Evolutionary conservation across 2,329 filamentous ascomycete genomes (phyloP).

Genomic region (Dothistroma septosporum): DNA sequence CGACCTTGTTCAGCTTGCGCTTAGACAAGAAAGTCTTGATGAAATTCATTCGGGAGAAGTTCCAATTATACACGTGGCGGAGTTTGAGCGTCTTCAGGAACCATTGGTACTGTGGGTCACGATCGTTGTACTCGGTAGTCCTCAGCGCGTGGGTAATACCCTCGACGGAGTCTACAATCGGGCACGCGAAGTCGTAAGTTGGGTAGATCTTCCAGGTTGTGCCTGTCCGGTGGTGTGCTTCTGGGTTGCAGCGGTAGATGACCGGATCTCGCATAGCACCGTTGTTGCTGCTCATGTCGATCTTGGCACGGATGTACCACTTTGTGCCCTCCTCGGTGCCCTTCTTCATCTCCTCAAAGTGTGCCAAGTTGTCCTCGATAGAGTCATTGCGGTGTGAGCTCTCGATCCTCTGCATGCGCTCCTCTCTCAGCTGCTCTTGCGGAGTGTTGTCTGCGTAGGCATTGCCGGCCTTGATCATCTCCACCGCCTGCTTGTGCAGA

Average conservation of each 20-base stretch:
- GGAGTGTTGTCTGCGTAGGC: constrained; percentile 95
- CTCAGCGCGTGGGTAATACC: constrained; percentile 79
- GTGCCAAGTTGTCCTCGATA: constrained; percentile 77
- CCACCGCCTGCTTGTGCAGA: constrained; percentile 78
- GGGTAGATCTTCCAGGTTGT: constrained; percentile 80
- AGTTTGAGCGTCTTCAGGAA: constrained; percentile 71
- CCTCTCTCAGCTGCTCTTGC: constrained; percentile 78
- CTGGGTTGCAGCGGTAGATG: constrained; percentile 87
- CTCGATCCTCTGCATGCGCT: constrained; percentile 79
- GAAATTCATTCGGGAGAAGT: constrained; percentile 81
- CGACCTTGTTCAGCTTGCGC: constrained; percentile 79
- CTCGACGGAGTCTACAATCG: constrained; percentile 74
- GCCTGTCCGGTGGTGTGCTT: constrained; percentile 72
- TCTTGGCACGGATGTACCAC: constrained; percentile 93
- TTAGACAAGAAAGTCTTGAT: constrained; percentile 78
- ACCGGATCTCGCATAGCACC: constrained; percentile 95
- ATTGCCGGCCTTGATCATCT: constrained; percentile 78
- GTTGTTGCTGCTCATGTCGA: constrained; percentile 86
- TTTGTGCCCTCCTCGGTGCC: constrained; percentile 72
- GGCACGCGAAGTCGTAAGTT: constrained; percentile 82
- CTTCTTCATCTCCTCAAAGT: constrained; percentile 90
- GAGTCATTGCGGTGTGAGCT: constrained; percentile 74
- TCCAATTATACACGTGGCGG: constrained; percentile 77
- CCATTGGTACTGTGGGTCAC: constrained; percentile 84
- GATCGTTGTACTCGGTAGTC: constrained; percentile 83